phyloP scores from a whole-genome alignment of 306 rosid genomes.

The Neltuma alba region DNA sequence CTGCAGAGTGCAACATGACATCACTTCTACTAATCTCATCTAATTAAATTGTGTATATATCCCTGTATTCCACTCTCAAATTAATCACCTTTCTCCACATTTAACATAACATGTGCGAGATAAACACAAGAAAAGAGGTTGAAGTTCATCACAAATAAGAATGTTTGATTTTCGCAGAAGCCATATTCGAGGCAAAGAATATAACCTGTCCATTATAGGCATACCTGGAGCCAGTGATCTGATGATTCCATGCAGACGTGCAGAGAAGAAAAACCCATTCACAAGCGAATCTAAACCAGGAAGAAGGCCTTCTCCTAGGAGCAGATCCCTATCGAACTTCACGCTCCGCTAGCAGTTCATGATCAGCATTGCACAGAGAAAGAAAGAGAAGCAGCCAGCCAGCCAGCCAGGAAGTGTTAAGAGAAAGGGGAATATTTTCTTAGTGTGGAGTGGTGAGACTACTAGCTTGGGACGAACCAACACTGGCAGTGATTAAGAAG shows the following conservation, averaged over 20 bases:
- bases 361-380: slow-evolving; percentile 5
- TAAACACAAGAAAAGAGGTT: background rate
- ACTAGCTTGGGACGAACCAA: slow-evolving; percentile 6
- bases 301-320: background rate
- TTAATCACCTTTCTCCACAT: background rate
- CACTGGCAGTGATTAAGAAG: slow-evolving; percentile 62
- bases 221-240: slow-evolving; percentile 93
- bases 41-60: background rate
- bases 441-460: slow-evolving; percentile 7
- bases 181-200: slow-evolving; percentile 9
- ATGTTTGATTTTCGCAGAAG: background rate
- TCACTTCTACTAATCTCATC: background rate
- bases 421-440: background rate
- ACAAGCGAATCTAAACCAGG: slow-evolving; percentile 19
- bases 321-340: background rate
- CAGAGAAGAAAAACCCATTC: slow-evolving; percentile 82
- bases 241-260: slow-evolving; percentile 96
- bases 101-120: background rate
- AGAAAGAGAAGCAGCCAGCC: background rate
- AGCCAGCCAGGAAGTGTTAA: background rate
- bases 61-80: background rate
- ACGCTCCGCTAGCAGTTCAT: background rate
- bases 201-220: slow-evolving; percentile 1
- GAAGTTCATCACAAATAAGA: background rate
- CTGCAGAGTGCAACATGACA: slow-evolving; percentile 11